phyloP scores from a whole-genome alignment of 2,329 filamentous ascomycete species.

The Neopestalotiopsis clavispora region DNA sequence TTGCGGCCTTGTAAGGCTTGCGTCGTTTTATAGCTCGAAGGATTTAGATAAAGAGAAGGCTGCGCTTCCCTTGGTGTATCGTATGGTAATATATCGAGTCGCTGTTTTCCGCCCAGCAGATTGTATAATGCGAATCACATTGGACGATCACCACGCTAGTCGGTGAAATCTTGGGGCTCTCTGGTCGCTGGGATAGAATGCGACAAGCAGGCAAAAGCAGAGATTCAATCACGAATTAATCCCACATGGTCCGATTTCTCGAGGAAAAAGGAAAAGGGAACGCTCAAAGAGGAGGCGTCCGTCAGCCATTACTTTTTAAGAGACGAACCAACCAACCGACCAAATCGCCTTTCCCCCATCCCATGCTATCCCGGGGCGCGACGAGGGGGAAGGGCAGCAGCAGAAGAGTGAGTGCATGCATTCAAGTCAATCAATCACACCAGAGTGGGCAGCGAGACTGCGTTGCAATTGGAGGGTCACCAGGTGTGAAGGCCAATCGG shows the following conservation, averaged over 20 bases:
- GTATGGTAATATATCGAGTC: background rate
- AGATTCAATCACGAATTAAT: background rate
- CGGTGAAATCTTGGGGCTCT: background rate
- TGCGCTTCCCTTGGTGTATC: background rate
- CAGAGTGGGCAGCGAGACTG: background rate
- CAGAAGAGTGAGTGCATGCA: background rate
- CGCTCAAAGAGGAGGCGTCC: background rate
- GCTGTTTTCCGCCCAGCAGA: too few species aligned
- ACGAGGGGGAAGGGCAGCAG: background rate
- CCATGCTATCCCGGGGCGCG: background rate
- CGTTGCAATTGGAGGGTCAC: conserved; percentile 3
- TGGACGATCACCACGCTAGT: background rate
- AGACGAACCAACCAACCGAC: background rate
- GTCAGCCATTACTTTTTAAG: conserved; percentile 14
- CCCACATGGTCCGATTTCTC: background rate
- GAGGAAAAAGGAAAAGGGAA: background rate
- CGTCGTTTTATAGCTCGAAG: background rate
- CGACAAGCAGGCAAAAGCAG: background rate
- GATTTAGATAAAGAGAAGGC: background rate
- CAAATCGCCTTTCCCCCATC: background rate
- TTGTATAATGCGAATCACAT: background rate
- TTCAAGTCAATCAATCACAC: conserved; percentile 14
- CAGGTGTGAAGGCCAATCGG: conserved; percentile 12
- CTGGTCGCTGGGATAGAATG: background rate
- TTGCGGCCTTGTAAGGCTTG: background rate